Evolutionary conservation across 2,329 filamentous ascomycete species (phyloP), one percentile per base, ranked within the genome.

Genomic region (Diaporthe sp.): DNA sequence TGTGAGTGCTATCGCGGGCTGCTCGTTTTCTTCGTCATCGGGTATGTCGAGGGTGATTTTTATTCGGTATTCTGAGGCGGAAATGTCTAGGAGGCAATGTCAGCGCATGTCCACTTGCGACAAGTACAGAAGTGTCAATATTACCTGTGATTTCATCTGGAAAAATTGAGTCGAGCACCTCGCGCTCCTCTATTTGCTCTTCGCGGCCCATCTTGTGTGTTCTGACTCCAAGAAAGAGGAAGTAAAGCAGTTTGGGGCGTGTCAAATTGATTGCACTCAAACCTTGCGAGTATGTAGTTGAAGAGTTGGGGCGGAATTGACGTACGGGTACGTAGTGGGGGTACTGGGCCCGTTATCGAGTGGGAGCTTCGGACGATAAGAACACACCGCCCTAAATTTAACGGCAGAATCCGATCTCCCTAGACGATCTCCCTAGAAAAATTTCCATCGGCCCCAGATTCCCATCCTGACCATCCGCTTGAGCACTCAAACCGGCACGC

Each of bases 131-230:
- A 17, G 4, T 25, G 34, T 13, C 31, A 28, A 42, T 28, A 1
- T 70, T 82, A 96, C 95, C 94, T 90, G 93, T 96, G 80, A 99
- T 98, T 87, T 99, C 97, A 76, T 99, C 96, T 1, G 97, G 95
- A 80, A 98, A 99, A 82, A 99, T 99, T 77, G 96, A 98, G 82
- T 98, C 95, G 83, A 99, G 95, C 80, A 99, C 96, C 85, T 99
- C 97, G 77, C 96, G 93, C 90, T 99, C 97, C 87, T 99, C 97
- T 79, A 93, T 87, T 85, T 99, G 97, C 77, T 99, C 97, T 88
- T 98, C 96, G 83, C 87, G 89, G 68, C 91, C 91, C 92, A 93
- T 53, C 75, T 49, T 61, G 28, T 44, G 39, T 71, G 25, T 31
- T 47, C 39, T 44, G 67, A 25, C 10, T n/a, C 10, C 12, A 39